Base-by-base conservation (phyloP, 805 yeast genomes). In the Candida suzukii region DNA sequence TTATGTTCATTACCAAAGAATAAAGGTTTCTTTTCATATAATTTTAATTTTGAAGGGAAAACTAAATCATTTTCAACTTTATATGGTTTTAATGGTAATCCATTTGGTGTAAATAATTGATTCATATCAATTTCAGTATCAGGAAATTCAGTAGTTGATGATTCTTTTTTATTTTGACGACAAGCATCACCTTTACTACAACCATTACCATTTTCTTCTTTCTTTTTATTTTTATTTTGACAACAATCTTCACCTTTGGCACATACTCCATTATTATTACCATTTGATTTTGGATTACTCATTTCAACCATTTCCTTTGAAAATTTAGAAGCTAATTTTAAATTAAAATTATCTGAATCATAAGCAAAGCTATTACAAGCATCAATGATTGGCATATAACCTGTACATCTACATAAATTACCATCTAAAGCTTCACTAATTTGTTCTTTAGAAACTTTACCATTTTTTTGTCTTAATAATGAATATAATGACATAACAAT, bases 371-470 rank as follows among this genome's bases (percentile, higher is more conserved):
- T 65, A 41, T 63, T 54, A 4, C 71, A 71, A 7, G 75, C 75
- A 46, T 70, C 73, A 14, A 70, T 60, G 33, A 70, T 70, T 3
- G 76, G 74, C 59, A 67, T 70, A 51, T 70, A 71, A 8, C 76
- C 76, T 8, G 76, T 70, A 52, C 76, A 70, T 30, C 76, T 52
- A 50, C 76, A 70, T 35, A 70, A 52, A 39, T 70, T 70, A 6
- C 75, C 74, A 45, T 70, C 76, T 33, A 71, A 58, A 2, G 74
- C 68, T 42, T 70, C 75, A 28, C 60, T 52, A 7, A 70, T 58
- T 38, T 67, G 64, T 38, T 66, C 65, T 37, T 63, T 58, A 2
- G 67, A 54, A 6, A 61, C 62, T 29, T 41, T 45, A 22, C 70
- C 68, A 10, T 63, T 57, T 24, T 65, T 58, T 27, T 66, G 58